Conservation (phyloP, 192 early-diverging fungal genomes). For the Backusella tuberculispora region DNA sequence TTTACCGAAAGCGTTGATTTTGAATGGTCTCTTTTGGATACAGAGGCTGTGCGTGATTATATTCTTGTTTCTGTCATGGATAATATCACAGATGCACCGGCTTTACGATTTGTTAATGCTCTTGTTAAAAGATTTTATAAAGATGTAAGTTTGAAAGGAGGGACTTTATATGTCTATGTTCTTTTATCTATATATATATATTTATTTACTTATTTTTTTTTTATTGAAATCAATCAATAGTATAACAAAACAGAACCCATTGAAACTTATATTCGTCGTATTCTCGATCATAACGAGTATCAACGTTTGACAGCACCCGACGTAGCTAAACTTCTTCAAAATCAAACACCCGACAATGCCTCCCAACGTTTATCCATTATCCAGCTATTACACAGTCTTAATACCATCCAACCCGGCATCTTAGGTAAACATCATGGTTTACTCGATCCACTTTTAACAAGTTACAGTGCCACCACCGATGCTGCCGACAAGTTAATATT, state of each 20-base stretch:
- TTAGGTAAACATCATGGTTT: conserved; percentile 52
- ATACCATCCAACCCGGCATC: conserved; percentile 51
- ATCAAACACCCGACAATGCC: conserved; percentile 30
- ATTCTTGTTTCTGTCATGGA: conserved; percentile 45
- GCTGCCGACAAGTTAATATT: conserved; percentile 60
- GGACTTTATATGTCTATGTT: background rate
- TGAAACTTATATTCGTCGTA: conserved; percentile 41
- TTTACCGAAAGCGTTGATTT: background rate
- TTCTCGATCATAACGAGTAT: conserved; percentile 46
- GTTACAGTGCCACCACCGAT: conserved; percentile 62
- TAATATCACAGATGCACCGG: conserved; percentile 42
- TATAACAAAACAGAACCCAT: conserved; percentile 39
- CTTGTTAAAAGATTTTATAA: conserved; percentile 44
- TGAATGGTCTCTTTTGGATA: conserved; percentile 24
- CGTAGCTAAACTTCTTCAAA: conserved; percentile 34
- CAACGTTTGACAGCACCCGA: conserved; percentile 42
- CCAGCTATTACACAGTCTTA: conserved; percentile 54
- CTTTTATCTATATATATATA: too few relatives aligned
- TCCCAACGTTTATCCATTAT: conserved; percentile 51
- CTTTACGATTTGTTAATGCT: conserved; percentile 44
- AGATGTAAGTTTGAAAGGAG: conserved; percentile 28
- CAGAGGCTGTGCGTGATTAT: conserved; percentile 45
- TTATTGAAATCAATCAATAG: conserved; percentile 1
- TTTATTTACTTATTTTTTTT: background rate
- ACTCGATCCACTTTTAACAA: conserved; percentile 49